Evolutionary conservation across 306 rosid species (phyloP), one percentile per base, ranked within the genome.

Genomic region (Dryas octopetala): DNA sequence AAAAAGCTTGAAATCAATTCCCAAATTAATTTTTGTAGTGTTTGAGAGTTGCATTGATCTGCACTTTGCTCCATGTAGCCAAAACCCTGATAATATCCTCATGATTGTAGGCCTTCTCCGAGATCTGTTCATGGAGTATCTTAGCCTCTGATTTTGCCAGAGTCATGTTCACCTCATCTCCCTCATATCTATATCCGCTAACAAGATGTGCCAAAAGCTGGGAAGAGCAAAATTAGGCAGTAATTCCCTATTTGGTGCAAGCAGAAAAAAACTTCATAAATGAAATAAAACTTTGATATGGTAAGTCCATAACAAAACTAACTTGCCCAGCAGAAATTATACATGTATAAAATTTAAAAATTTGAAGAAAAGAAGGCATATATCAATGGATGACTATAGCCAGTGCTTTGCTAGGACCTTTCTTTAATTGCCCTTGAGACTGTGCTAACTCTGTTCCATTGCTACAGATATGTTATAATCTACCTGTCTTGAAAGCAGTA

Each of bases 111-210:
- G 88, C 89, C 57, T 88, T 90, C 1, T 78, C 64, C 12, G 89
- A 77, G 81, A 90, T 86, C 80, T 86, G 88, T 15, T 85, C 87
- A 58, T 83, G 88, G 46, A 90, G 87, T 53, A 88, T 55, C 76
- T 81, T 88, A 66, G 96, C 92, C 88, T 90, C 93, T 50, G 88
- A 6, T 81, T 88, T 88, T 41, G 96, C 91, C 46, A 82, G 54
- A 43, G 83, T 84, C 75, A 75, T 23, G 85, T 87, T 86, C 46
- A 72, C 67, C 57, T 72, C 57, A 4, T 72, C 58, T 45, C 76
- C 67, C 32, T 59, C 76, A 28, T 72, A 72, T 26, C 68, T 72
- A 48, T 59, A 72, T 45, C 67, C 45, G 58, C 58, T 72, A 48
- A 72, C 47, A 45, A 72, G 76, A 45, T 32, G 76, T 6, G 50